These are phyloP conservation scores for Sugiyamaella castrensis DNA, from an alignment of 1,139 yeast genomes.

Conservation along the genomic window DNA sequence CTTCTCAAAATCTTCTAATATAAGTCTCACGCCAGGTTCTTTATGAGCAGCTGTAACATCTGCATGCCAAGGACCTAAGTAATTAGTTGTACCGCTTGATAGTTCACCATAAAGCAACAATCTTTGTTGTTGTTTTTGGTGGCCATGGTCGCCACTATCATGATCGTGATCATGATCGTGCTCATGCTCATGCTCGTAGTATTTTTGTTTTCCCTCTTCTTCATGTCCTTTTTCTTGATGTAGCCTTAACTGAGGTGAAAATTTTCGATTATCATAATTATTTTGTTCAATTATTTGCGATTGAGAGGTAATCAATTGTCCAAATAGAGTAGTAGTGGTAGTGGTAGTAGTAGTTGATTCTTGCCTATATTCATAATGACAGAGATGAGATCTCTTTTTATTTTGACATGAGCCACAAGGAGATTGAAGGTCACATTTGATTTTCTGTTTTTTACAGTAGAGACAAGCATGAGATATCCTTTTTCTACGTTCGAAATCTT, in stretches of 20 bases:
- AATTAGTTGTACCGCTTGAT: slow-evolving; percentile 16
- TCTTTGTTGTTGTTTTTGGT: not conserved
- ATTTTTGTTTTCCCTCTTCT: not conserved
- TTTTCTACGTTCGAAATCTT: slow-evolving; percentile 17
- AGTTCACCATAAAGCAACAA: slow-evolving; percentile 8
- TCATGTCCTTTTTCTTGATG: not conserved
- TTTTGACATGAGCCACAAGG: slow-evolving; percentile 17
- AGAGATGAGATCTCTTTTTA: slow-evolving; percentile 11
- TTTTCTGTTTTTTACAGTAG: slow-evolving; percentile 15
- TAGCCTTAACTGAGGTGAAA: not conserved
- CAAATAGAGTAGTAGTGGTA: slow-evolving; percentile 2
- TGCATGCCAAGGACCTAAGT: slow-evolving; percentile 19
- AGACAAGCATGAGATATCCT: slow-evolving; percentile 15
- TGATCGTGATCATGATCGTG: not conserved
- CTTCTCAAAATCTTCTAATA: slow-evolving; percentile 17
- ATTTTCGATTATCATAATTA: not conserved
- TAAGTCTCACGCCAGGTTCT: slow-evolving; percentile 17
- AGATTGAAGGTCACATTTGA: slow-evolving; percentile 15
- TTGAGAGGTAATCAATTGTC: not conserved
- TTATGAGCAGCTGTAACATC: slow-evolving; percentile 17
- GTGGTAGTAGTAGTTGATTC: not conserved
- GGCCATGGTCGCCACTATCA: not conserved
- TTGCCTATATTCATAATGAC: slow-evolving; percentile 10
- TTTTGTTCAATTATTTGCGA: slow-evolving; percentile 1
- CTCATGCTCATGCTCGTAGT: not conserved